These are phyloP conservation scores for Chlamydomonas schloesseri DNA, from an alignment of 139 green algal genomes.

Conservation along the genomic window DNA sequence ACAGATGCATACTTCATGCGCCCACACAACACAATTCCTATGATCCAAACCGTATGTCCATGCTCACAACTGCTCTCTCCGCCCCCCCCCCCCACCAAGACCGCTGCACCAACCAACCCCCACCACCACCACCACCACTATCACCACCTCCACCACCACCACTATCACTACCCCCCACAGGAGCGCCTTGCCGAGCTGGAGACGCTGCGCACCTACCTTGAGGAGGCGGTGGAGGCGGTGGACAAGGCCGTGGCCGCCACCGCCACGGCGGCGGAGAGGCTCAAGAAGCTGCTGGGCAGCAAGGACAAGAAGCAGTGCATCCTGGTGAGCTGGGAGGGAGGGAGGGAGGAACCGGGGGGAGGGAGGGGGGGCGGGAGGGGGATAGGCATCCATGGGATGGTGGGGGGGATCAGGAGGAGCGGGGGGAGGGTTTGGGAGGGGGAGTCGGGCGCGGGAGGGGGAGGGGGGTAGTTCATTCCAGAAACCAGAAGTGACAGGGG, in stretches of 20 bases:
- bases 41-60: too few species aligned
- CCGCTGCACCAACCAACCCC: too few species aligned
- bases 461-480: too few species aligned
- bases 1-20: too few species aligned
- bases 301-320: slow-evolving; percentile 82
- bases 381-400: too few species aligned
- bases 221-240: slow-evolving; percentile 72
- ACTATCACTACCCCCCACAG: not conserved
- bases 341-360: not conserved
- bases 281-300: slow-evolving; percentile 81
- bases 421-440: not conserved
- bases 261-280: slow-evolving; percentile 64
- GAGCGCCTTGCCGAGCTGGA: slow-evolving; percentile 89
- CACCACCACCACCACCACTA: too few species aligned
- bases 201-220: slow-evolving; percentile 81
- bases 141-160: too few species aligned
- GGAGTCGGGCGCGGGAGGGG: not conserved
- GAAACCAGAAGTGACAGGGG: too few species aligned
- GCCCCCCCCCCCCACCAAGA: too few species aligned
- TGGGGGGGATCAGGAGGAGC: too few species aligned
- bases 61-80: too few species aligned
- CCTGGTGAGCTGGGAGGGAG: slow-evolving; percentile 74
- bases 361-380: not conserved
- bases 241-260: slow-evolving; percentile 71
- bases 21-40: too few species aligned